Evolutionary conservation across 345 rosid genomes (phyloP).

Genomic region (Firmiana major): DNA sequence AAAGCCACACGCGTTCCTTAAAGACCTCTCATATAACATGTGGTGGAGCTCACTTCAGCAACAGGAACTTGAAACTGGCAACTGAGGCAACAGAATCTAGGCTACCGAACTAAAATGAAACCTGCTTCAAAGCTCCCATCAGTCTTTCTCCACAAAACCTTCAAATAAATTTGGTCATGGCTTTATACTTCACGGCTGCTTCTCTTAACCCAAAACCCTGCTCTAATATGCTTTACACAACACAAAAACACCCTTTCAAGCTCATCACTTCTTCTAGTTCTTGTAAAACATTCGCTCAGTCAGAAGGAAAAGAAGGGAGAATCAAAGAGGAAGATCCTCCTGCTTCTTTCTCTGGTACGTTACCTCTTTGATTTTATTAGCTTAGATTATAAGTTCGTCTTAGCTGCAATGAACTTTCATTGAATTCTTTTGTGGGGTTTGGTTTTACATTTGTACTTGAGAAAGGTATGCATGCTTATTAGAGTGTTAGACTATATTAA

Average conservation of each 20-base stretch:
- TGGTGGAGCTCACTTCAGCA: neutral
- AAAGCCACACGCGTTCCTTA: neutral
- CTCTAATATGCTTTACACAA: slow-evolving; percentile 15
- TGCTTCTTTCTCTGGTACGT: slow-evolving; percentile 37
- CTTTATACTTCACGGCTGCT: slow-evolving; percentile 27
- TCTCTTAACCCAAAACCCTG: slow-evolving; percentile 26
- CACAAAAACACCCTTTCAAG: slow-evolving; percentile 20
- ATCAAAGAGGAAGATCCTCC: slow-evolving; percentile 38
- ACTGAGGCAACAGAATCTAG: neutral
- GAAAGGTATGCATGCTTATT: neutral
- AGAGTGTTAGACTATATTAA: neutral
- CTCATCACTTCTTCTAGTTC: slow-evolving; percentile 22
- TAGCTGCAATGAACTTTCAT: neutral
- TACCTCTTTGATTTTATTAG: neutral
- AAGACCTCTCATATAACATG: neutral
- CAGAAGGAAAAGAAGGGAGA: slow-evolving; percentile 38
- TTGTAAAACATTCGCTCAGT: slow-evolving; percentile 32
- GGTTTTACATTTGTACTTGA: no score
- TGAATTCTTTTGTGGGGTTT: neutral
- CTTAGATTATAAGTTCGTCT: neutral
- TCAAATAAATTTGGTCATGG: slow-evolving; percentile 26
- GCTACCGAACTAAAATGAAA: neutral
- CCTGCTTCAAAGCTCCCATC: neutral
- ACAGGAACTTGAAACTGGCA: neutral
- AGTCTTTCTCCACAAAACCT: neutral